phyloP scores from a whole-genome alignment of 1,139 yeast genomes.

The Oligophagozyma castellii region DNA sequence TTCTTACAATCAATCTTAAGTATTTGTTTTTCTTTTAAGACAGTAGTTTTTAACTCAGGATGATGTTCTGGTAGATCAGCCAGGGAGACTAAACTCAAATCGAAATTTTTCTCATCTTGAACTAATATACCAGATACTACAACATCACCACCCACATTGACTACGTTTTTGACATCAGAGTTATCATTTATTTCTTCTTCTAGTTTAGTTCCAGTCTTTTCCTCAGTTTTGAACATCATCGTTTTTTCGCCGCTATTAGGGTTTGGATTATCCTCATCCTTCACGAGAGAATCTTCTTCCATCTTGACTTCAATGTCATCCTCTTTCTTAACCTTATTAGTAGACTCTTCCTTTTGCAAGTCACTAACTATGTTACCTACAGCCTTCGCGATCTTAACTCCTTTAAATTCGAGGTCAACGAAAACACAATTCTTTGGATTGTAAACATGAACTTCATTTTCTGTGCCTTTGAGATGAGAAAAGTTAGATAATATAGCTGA shows the following conservation, averaged over 20 bases:
- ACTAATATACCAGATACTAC: constrained; percentile 79
- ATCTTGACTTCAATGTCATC: constrained; percentile 11
- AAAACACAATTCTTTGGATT: constrained; percentile 89
- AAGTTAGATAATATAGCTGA: constrained; percentile 86
- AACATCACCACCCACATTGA: constrained; percentile 17
- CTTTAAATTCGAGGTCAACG: constrained; percentile 62
- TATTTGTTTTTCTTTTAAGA: constrained; percentile 69
- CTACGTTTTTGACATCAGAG: constrained; percentile 6
- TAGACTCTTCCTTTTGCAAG: constrained; percentile 17
- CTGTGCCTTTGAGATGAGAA: constrained; percentile 69
- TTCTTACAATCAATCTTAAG: constrained; percentile 70
- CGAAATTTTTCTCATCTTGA: constrained; percentile 66
- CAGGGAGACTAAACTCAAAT: constrained; percentile 64
- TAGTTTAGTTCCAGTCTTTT: constrained; percentile 1
- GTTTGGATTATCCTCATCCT: constrained; percentile 1
- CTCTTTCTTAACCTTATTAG: constrained; percentile 5
- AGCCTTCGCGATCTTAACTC: constrained; percentile 76
- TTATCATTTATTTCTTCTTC: constrained; percentile 4
- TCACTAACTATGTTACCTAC: constrained; percentile 61
- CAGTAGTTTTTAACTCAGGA: constrained; percentile 74
- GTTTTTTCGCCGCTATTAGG: constrained; percentile 5
- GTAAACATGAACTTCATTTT: constrained; percentile 79
- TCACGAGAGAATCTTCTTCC: constrained; percentile 6
- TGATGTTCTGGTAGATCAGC: constrained; percentile 76
- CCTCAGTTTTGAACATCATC: constrained; percentile 1